These are phyloP conservation scores for Saccharomyces kudriavzevii DNA, from an alignment of 805 yeast species.

Conservation along the genomic window DNA sequence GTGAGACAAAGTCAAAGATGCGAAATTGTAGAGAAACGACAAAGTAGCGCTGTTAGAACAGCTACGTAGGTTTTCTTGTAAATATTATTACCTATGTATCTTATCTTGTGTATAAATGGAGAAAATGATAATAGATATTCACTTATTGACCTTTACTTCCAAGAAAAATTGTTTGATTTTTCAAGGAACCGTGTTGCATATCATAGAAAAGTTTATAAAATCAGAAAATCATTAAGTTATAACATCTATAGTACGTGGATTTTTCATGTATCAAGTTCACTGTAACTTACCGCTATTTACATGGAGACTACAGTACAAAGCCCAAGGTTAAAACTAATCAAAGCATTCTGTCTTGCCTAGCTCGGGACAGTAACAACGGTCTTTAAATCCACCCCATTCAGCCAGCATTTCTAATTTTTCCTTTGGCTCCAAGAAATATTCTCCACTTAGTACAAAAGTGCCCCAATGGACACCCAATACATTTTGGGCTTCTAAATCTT, in stretches of 20 bases:
- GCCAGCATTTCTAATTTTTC: constrained; percentile 47
- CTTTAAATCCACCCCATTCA: constrained; percentile 24
- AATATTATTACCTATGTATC: background rate
- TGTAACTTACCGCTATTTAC: background rate
- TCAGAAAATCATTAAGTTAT: background rate
- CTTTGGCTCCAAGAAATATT: constrained; percentile 80
- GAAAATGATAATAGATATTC: background rate
- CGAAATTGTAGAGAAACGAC: background rate
- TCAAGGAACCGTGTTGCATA: background rate
- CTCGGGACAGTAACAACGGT: constrained; percentile 51
- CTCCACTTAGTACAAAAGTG: constrained; percentile 82
- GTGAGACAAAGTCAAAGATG: background rate
- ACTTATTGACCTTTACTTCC: background rate
- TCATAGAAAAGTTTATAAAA: background rate
- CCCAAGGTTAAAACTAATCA: background rate
- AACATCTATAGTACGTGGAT: background rate
- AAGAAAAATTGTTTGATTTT: too few relatives aligned
- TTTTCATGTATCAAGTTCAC: background rate
- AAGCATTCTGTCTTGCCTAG: constrained; percentile 66
- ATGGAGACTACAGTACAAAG: background rate
- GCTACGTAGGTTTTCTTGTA: background rate
- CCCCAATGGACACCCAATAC: constrained; percentile 96
- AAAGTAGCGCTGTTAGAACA: background rate
- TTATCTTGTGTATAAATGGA: background rate
- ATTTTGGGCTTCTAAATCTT: constrained; percentile 49